Conservation (phyloP, 768 basidiomycete species). For the Cyclocybe aegerita region DNA sequence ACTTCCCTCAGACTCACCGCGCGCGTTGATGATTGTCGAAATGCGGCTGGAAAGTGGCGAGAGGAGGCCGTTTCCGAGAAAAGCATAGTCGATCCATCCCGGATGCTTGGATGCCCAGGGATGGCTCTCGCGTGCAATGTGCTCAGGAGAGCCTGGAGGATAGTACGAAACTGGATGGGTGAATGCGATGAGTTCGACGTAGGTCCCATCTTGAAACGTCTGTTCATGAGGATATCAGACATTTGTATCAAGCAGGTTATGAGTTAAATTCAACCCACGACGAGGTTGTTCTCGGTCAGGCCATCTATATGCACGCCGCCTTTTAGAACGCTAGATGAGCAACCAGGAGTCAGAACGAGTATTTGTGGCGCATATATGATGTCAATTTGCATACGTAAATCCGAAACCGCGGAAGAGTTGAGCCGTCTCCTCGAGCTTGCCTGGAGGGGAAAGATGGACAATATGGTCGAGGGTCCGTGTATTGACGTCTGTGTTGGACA, state of each 20-base stretch:
- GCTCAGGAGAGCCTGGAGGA: constrained; percentile 47
- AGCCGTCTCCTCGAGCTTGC: constrained; percentile 46
- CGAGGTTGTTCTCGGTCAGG: constrained; percentile 61
- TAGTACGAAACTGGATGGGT: constrained; percentile 53
- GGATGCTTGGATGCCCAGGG: constrained; percentile 53
- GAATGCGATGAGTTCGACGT: constrained; percentile 73
- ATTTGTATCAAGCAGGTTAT: neutral
- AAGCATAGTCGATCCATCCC: constrained; percentile 71
- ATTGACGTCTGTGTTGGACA: constrained; percentile 4
- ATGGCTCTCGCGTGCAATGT: constrained; percentile 40
- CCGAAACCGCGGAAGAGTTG: constrained; percentile 58
- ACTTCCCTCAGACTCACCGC: constrained; percentile 38
- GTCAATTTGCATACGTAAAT: constrained; percentile 52
- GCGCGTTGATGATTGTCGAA: constrained; percentile 53
- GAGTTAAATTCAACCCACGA: constrained; percentile 38
- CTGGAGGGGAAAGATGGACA: constrained; percentile 69
- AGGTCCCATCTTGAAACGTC: constrained; percentile 57
- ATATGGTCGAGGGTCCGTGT: constrained; percentile 61
- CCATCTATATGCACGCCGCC: constrained; percentile 70
- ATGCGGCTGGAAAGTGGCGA: constrained; percentile 29
- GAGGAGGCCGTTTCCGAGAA: constrained; percentile 50
- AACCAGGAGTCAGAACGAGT: neutral
- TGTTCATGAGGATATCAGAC: constrained; percentile 18
- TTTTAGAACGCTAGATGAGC: constrained; percentile 50
- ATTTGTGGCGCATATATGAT: neutral